Percentiles rank a stretch among this genome's conserved stretches.
These are phyloP conservation scores for Volvariella surrecta DNA, from an alignment of 1,284 basidiomycete species.

Conservation along the genomic window DNA sequence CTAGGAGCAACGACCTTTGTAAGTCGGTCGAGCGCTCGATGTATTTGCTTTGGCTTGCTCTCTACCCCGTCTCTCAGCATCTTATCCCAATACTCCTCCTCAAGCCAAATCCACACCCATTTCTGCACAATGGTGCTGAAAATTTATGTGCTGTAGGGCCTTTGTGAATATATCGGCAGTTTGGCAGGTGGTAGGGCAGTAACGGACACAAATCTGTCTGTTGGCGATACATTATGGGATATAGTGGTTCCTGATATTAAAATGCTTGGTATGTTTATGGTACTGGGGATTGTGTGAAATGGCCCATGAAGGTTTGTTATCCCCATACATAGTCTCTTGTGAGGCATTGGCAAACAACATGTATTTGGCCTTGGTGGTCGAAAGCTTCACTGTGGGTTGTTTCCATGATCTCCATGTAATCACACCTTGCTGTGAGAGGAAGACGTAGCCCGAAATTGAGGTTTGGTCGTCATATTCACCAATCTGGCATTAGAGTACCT, in stretches of 20 bases:
- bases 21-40: too few relatives aligned
- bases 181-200: too few relatives aligned
- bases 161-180: too few relatives aligned
- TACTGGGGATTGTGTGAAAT: slow-evolving; percentile 7
- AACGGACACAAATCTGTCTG: too few relatives aligned
- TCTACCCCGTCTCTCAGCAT: too few relatives aligned
- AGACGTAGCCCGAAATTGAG: slow-evolving; percentile 10
- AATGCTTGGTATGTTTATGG: slow-evolving; percentile 9
- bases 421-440: slow-evolving; percentile 7
- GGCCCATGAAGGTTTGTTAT: slow-evolving; percentile 8
- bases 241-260: slow-evolving; percentile 7
- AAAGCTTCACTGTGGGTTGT: slow-evolving; percentile 9
- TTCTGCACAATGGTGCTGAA: too few relatives aligned
- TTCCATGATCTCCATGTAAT: slow-evolving; percentile 12
- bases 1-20: too few relatives aligned
- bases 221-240: too few relatives aligned
- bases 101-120: too few relatives aligned
- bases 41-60: too few relatives aligned
- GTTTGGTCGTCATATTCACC: slow-evolving; percentile 5
- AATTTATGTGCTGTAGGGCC: too few relatives aligned
- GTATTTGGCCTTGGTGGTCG: slow-evolving; percentile 9
- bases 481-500: slow-evolving; percentile 2
- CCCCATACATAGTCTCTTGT: slow-evolving; percentile 6
- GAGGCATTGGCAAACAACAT: slow-evolving; percentile 8
- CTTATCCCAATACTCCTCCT: too few relatives aligned